A percentile compares a stretch with the other conserved stretches of the same genome.
phyloP scores from a whole-genome alignment of 306 rosid genomes.

The Astragalus membranaceus region DNA sequence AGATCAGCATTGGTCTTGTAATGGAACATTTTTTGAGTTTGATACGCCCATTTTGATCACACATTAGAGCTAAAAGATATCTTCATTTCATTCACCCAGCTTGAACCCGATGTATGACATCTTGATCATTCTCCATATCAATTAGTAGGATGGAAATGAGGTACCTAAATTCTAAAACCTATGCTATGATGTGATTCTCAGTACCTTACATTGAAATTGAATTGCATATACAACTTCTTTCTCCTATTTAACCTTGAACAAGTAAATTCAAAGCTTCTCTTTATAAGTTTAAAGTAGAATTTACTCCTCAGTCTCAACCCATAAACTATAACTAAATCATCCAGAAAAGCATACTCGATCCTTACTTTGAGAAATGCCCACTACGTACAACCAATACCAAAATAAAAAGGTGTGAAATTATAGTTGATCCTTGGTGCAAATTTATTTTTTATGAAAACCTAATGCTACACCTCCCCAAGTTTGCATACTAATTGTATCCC shows the following conservation, averaged over 20 bases:
- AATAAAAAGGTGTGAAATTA: neutral
- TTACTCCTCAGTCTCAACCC: neutral
- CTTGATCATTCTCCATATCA: neutral
- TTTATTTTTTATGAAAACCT: neutral
- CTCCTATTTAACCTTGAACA: neutral
- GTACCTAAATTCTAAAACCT: neutral
- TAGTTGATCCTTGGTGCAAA: neutral
- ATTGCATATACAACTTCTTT: neutral
- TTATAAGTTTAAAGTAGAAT: neutral
- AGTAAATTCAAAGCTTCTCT: neutral
- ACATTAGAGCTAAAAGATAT: neutral
- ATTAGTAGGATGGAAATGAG: neutral
- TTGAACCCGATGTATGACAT: neutral
- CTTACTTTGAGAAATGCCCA: neutral
- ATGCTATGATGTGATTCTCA: neutral
- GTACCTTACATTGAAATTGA: neutral
- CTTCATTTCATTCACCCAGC: neutral
- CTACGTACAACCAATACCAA: neutral
- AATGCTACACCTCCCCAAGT: neutral
- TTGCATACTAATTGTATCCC: neutral
- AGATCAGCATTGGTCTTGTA: neutral
- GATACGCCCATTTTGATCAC: neutral
- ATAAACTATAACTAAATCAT: neutral
- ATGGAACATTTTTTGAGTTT: neutral
- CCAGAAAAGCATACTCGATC: neutral